Base-by-base conservation (phyloP, 192 early-diverging fungal genomes). In the Backusella psychrophila region DNA sequence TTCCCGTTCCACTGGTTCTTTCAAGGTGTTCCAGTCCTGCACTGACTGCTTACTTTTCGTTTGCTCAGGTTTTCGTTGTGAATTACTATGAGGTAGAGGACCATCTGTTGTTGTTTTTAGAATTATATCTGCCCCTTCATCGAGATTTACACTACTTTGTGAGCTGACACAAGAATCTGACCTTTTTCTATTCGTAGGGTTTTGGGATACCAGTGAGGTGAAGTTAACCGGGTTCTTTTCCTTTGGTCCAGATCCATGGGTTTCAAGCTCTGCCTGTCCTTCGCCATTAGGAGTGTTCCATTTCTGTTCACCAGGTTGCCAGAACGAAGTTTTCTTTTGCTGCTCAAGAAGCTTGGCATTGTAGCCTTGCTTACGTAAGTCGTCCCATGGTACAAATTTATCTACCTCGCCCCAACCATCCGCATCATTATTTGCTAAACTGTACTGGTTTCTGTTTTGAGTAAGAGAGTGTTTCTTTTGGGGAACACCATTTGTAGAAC, bases 311-410 rank as follows among this genome's bases (percentile, higher is more conserved):
- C 41, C 56, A 4, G 52, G 0, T 12, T 72, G 53, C 80, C 80
- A 82, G 63, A 78, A 82, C 17, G 8, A n/a, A 9, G 80, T 82
- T 17, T 78, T 69, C 12, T 78, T 74, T 52, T 82, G 80, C 14
- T 74, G 42, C 44, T 82, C 56, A 1, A 82, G 72, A n/a, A 82
- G 53, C 26, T 82, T 77, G 11, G 69, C 33, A 41, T 68, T 73
- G 38, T 75, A 82, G 8, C 80, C 80, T 75, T 82, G 80, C 31
- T 17, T 70, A 0, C 69, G 41, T 17, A 46, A 2, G 53, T 82
- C 80, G 19, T 56, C 15, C 80, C 80, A 82, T 21, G 80, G 23
- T 11, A 82, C 69, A 7, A 5, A 33, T 42, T 75, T 69, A 17
- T n/a, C n/a, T 2, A 70, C 73, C 11, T 72, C 49, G 39, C 80